Base-by-base conservation (phyloP, 2,329 filamentous ascomycete species). In the Cladosporium phlei region DNA sequence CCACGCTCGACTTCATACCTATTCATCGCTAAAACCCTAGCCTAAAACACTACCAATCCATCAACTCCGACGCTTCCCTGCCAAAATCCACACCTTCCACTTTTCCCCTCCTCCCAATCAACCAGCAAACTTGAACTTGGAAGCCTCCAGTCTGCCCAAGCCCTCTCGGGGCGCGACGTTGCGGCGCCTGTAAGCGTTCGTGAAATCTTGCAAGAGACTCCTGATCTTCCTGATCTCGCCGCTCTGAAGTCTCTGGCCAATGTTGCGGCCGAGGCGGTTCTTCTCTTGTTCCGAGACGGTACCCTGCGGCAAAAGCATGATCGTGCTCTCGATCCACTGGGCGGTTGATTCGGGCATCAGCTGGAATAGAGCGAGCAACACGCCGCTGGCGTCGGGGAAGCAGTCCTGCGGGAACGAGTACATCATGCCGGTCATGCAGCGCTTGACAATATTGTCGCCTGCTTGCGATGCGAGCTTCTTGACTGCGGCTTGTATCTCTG, bases 401-500 rank as follows among this genome's bases (percentile, higher is more conserved):
- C 90, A 96, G 66, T 97, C 93, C 33, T 87, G 81, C 0, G 93
- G 94, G 70, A 98, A 98, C 0, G 86, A 94, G 65, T 96, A 96
- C 91, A 98, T 97, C 90, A 98, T 95, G 50, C 93, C 93, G 1
- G 90, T 93, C 71, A 98, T 77, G 48, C 95, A 83, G 53, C 90
- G 86, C 68, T 95, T 91, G 6, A 93, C 83, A 21, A 98, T 74
- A 47, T 81, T 72, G 59, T 88, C 83, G 28, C 93, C 64, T 53
- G 89, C 82, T 1, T 75, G 70, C 2, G 76, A 54, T 19, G 95
- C 71, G 43, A 96, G 76, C 50, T 79, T 76, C 65, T 85, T 86
- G 49, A 97, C 85, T 6, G 83, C 78, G 25, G 75, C 74, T 55
- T 82, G 84, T 19, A 95, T 77, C 55, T 90, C 82, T 3, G 79